Evolutionary conservation across 148 eudicot species (phyloP).

Genomic region (Vaccinium darrowii): DNA sequence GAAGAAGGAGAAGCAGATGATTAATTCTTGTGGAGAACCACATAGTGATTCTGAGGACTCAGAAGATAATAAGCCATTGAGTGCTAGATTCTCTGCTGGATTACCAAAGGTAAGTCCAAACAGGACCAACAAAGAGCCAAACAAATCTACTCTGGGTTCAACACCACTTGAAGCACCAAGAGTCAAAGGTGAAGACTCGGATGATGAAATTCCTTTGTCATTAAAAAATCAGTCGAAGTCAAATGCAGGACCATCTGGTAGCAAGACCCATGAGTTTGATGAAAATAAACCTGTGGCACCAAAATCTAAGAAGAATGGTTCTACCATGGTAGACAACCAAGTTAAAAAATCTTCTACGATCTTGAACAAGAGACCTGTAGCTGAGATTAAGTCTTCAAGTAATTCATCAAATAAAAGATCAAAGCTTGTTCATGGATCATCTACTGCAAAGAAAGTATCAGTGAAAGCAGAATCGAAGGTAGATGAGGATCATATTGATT

Average conservation of each 20-base stretch:
- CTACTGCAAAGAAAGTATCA: slow-evolving; percentile 45
- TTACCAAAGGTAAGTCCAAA: slow-evolving; percentile 35
- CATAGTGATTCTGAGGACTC: slow-evolving; percentile 64
- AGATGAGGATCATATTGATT: slow-evolving; percentile 47
- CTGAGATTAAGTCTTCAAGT: slow-evolving; percentile 38
- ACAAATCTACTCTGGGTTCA: slow-evolving; percentile 19
- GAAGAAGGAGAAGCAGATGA: slow-evolving; percentile 36
- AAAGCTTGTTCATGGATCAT: slow-evolving; percentile 53
- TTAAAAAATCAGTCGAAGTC: slow-evolving; percentile 44
- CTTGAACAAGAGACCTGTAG: slow-evolving; percentile 62
- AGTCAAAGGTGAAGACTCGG: slow-evolving; percentile 54
- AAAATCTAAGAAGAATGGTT: slow-evolving; percentile 70
- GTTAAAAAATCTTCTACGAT: slow-evolving; percentile 32
- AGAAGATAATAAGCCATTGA: slow-evolving; percentile 83
- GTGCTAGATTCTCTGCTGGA: slow-evolving; percentile 46
- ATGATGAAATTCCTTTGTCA: slow-evolving; percentile 75
- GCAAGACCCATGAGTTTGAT: slow-evolving; percentile 37
- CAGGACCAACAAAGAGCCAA: slow-evolving; percentile 33
- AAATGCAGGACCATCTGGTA: slow-evolving; percentile 42
- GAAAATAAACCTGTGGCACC: slow-evolving; percentile 50
- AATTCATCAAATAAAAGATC: slow-evolving; percentile 58
- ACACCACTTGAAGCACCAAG: slow-evolving; percentile 28
- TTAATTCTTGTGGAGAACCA: slow-evolving; percentile 19
- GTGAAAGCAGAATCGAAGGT: slow-evolving; percentile 50
- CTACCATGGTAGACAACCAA: slow-evolving; percentile 41